Conservation (phyloP, 352 stramenopile species). For the Globisporangium emineosum region DNA sequence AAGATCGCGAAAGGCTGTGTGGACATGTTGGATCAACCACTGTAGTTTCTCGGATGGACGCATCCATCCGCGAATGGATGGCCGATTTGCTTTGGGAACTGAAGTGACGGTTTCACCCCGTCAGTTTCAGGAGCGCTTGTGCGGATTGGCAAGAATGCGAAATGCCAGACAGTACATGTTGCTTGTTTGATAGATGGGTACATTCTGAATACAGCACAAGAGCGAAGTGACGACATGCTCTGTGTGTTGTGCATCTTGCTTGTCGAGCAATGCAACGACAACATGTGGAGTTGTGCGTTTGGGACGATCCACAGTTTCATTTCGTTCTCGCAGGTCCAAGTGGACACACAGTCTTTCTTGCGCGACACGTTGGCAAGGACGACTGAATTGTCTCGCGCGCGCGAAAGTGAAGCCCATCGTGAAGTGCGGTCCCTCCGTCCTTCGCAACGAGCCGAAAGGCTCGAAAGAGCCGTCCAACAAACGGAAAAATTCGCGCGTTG, state of each 20-base stretch:
- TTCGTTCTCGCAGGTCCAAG: not conserved
- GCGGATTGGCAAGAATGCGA: not conserved
- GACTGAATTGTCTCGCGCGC: not conserved
- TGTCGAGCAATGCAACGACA: not conserved
- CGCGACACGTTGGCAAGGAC: conserved; percentile 2
- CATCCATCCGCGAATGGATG: not conserved
- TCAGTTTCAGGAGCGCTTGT: not conserved
- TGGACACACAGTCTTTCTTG: not conserved
- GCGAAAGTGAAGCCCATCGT: not conserved
- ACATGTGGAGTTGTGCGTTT: not conserved
- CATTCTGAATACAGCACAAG: not conserved
- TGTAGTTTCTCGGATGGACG: not conserved
- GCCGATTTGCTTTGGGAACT: not conserved
- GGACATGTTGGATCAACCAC: not conserved
- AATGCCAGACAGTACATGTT: not conserved
- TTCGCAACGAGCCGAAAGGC: not conserved
- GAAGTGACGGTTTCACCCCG: not conserved
- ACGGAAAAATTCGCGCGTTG: not conserved
- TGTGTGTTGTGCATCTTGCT: not conserved
- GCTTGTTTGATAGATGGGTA: not conserved
- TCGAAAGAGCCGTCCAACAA: not conserved
- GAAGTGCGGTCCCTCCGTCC: not conserved
- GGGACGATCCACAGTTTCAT: not conserved
- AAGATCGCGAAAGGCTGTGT: not conserved
- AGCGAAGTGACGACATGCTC: not conserved